These are phyloP conservation scores for Suhomyces chickasaworum DNA, from an alignment of 1,139 yeast species.

Conservation along the genomic window DNA sequence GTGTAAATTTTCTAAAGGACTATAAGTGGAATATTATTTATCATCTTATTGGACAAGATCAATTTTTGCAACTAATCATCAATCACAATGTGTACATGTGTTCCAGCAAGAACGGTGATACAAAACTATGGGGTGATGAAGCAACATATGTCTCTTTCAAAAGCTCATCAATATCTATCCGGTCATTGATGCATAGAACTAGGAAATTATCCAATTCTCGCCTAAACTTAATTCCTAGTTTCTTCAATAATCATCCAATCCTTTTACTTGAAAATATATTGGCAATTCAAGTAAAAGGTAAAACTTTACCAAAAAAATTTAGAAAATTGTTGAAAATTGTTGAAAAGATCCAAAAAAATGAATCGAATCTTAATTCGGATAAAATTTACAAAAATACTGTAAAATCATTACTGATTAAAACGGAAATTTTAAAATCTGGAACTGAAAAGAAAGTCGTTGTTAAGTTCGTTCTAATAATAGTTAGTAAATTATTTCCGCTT, in stretches of 20 bases:
- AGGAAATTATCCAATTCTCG: neutral
- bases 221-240: neutral
- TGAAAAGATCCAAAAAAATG: slow-evolving; percentile 24
- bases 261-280: slow-evolving; percentile 3
- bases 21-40: slow-evolving; percentile 40
- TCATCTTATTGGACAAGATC: slow-evolving; percentile 30
- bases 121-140: slow-evolving; percentile 41
- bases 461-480: slow-evolving; percentile 39
- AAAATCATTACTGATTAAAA: slow-evolving; percentile 8
- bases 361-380: slow-evolving; percentile 27
- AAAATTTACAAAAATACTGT: slow-evolving; percentile 29
- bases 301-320: slow-evolving; percentile 26
- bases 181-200: slow-evolving; percentile 14
- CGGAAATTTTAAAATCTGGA: slow-evolving; percentile 23
- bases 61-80: slow-evolving; percentile 36
- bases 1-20: slow-evolving; percentile 33
- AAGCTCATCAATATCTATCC: slow-evolving; percentile 11
- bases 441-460: slow-evolving; percentile 34
- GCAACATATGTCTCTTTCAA: slow-evolving; percentile 1
- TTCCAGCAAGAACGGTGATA: slow-evolving; percentile 15
- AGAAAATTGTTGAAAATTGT: slow-evolving; percentile 21
- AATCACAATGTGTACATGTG: slow-evolving; percentile 28
- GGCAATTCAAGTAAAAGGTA: slow-evolving; percentile 1
- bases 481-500: slow-evolving; percentile 54
- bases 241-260: neutral